Conservation (phyloP, 192 early-diverging fungal species). For the Coemansia sp. region DNA sequence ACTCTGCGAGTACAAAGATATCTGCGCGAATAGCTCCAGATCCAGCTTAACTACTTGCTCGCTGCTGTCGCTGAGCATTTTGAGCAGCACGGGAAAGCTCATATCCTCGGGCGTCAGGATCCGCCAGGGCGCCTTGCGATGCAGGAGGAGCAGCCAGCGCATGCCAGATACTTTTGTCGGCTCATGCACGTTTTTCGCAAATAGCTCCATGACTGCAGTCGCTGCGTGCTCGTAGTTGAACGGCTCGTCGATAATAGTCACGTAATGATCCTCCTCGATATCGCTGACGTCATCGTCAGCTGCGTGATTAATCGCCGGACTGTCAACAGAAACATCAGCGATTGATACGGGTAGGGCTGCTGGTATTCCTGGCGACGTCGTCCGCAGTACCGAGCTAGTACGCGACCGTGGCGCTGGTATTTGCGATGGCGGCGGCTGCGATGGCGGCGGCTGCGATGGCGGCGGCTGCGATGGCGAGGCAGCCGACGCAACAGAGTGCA, state of each 20-base stretch:
- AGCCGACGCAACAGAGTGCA: slow-evolving; percentile 15
- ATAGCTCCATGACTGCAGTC: slow-evolving; percentile 69
- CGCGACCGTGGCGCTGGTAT: slow-evolving; percentile 23
- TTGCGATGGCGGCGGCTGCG: no score
- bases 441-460: neutral
- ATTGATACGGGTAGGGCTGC: neutral
- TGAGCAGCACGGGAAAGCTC: slow-evolving; percentile 86
- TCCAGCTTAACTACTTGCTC: slow-evolving; percentile 95
- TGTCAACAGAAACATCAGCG: neutral
- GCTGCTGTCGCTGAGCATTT: slow-evolving; percentile 88
- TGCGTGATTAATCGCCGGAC: neutral
- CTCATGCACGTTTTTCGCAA: slow-evolving; percentile 82
- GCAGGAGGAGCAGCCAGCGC: slow-evolving; percentile 97
- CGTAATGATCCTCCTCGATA: neutral
- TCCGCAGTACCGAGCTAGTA: slow-evolving; percentile 31
- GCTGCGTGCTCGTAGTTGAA: slow-evolving; percentile 90
- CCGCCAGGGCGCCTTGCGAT: slow-evolving; percentile 86
- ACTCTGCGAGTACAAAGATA: slow-evolving; percentile 71
- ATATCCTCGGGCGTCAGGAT: slow-evolving; percentile 89
- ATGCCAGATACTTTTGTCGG: slow-evolving; percentile 90
- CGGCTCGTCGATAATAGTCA: slow-evolving; percentile 56
- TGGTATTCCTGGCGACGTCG: neutral
- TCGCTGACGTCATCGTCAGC: neutral
- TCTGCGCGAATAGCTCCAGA: slow-evolving; percentile 93
- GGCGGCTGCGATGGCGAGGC: neutral